Base-by-base conservation (phyloP, 2,329 filamentous ascomycete species). In the Scorias spongiosa region DNA sequence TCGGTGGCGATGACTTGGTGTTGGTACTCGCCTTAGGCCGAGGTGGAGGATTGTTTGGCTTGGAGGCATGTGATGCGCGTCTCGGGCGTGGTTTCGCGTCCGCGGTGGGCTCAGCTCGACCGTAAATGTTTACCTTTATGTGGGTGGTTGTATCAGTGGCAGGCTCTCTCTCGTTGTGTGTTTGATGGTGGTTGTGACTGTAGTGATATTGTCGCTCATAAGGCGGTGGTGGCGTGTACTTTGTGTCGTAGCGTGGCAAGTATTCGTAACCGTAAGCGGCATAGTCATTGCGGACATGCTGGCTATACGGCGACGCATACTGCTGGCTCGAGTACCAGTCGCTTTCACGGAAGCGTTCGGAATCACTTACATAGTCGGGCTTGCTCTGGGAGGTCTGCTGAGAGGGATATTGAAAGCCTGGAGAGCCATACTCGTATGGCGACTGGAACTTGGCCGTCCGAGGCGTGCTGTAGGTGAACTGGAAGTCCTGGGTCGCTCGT, bases 341-440 rank as follows among this genome's bases (percentile, higher is more conserved):
- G 60, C 61, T 65, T 55, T 62, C 63, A 48, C 52, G 62, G 57
- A 54, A 54, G 53, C 60, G 59, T 54, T 59, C 63, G 65, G 66
- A 71, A 70, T 69, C 71, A 80, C 76, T 80, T 78, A 80, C 76
- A 78, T 75, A 72, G 65, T 79, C 74, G 62, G 65, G 57, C 63
- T 73, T 69, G 65, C 64, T 72, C 67, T 64, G 69, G 61, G 66
- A 68, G 61, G 68, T 72, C 62, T 61, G 70, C 44, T 59, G 57
- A 48, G 57, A 52, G 39, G 57, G 56, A 39, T 71, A 65, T 53
- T 71, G 67, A 55, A 67, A 70, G 46, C 61, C 59, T 42, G 66
- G 63, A 44, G 61, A 62, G 48, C 64, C 64, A 49, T 67, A 66
- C 42, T 65, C 14, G 52, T 55, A 55, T 47, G 62, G 57, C 54